Percentiles rank a stretch among this genome's conserved stretches.
Conservation (phyloP, 495 filamentous ascomycete species). For the Hypoxylon rickii region DNA sequence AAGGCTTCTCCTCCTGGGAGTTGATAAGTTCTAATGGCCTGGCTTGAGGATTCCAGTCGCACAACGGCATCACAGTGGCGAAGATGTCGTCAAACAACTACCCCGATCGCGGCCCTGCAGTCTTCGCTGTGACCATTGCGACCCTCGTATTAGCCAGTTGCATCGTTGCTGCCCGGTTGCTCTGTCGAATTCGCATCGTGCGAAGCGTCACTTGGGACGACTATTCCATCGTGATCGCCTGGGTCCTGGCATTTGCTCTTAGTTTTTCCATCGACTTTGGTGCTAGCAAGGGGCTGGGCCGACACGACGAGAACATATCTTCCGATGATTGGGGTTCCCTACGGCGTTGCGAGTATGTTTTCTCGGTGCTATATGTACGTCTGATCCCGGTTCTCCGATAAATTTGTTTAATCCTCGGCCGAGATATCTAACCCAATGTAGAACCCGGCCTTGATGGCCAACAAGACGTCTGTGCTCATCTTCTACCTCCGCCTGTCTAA, state of each 20-base stretch:
- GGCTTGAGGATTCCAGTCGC: slow-evolving; percentile 26
- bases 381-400: neutral
- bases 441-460: slow-evolving; percentile 87
- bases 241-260: slow-evolving; percentile 80
- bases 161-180: slow-evolving; percentile 73
- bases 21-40: slow-evolving; percentile 32
- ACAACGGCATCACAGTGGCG: slow-evolving; percentile 23
- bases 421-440: slow-evolving; percentile 44
- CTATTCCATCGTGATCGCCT: slow-evolving; percentile 82
- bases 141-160: slow-evolving; percentile 68
- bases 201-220: slow-evolving; percentile 73
- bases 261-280: slow-evolving; percentile 78
- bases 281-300: slow-evolving; percentile 70
- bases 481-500: slow-evolving; percentile 83
- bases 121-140: slow-evolving; percentile 74
- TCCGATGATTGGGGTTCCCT: slow-evolving; percentile 51
- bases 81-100: slow-evolving; percentile 34
- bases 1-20: slow-evolving; percentile 19
- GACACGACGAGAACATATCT: slow-evolving; percentile 70
- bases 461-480: slow-evolving; percentile 89
- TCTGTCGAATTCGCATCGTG: slow-evolving; percentile 75
- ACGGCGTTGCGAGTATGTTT: slow-evolving; percentile 75
- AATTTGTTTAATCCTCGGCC: slow-evolving; percentile 8
- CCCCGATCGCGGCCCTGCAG: slow-evolving; percentile 64
- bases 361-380: slow-evolving; percentile 82